Base-by-base conservation (phyloP, 2,329 filamentous ascomycete species). In the Ophiobolus disseminans region DNA sequence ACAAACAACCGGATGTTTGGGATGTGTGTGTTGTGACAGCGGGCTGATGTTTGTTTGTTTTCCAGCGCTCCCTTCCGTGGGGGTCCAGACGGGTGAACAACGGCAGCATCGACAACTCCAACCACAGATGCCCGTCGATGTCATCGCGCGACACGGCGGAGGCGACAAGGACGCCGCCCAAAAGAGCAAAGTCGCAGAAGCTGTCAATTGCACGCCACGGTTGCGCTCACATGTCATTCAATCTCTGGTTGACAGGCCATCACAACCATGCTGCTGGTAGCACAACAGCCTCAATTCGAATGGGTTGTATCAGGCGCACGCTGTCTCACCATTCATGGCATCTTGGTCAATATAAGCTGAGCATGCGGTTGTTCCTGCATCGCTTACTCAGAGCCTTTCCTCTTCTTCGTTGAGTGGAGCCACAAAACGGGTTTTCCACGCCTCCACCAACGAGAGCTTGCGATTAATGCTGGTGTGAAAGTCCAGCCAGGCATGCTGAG, bases 11-110 rank as follows among this genome's bases (percentile, higher is more conserved):
- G 39, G 41, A n/a, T 48, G 53, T 58, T 58, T 62, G 41, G 39
- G 48, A 44, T 31, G 31, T 38, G 28, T 17, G 13, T 34, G 50
- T 55, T 55, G 55, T 55, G 52, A 62, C 56, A 55, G 48, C 49
- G 50, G 48, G 8, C 40, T 50, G 36, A 46, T 55, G 53, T 63
- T 63, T 61, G 58, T 65, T 63, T 66, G 54, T 61, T 66, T 47
- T 28, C 36, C 23, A 13, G 10, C 5, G 20, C 30, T 50, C 47
- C 55, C 34, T 52, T 60, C 34, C 45, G 25, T 36, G 46, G 46
- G 36, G 36, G 46, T 44, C 22, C 36, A 30, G 48, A 51, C 50
- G 55, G 58, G 50, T 55, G 41, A 45, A 49, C 21, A 20, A 41
- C 45, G 46, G 51, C 26, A 51, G 49, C 50, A 32, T 41, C 34